Evolutionary conservation across 2,329 filamentous ascomycete species (phyloP).

Genomic region (Pochonia chlamydosporia): DNA sequence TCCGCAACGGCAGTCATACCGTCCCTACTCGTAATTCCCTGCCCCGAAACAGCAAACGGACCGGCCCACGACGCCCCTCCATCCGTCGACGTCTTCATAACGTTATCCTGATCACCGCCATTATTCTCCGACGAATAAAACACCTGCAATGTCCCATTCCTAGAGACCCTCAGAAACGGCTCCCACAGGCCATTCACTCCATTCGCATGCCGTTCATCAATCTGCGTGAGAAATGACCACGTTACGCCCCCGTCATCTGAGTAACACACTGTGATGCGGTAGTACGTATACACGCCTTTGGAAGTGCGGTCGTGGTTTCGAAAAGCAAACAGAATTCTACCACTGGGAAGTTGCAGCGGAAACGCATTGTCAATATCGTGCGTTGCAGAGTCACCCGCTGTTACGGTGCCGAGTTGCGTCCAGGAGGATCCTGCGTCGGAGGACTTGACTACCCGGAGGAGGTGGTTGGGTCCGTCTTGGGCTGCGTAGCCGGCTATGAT

Average conservation of each 20-base stretch:
- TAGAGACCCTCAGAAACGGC: conserved; percentile 34
- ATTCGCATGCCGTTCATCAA: conserved; percentile 17
- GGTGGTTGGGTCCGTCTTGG: conserved; percentile 14
- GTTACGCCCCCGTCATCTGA: conserved; percentile 33
- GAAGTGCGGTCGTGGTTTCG: conserved; percentile 26
- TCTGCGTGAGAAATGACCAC: conserved; percentile 28
- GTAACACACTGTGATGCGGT: conserved; percentile 36
- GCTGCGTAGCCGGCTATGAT: conserved; percentile 24
- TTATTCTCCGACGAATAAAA: conserved; percentile 38
- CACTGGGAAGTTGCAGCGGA: conserved; percentile 26
- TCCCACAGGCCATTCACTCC: conserved; percentile 36
- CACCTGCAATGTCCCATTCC: conserved; percentile 33
- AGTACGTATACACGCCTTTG: conserved; percentile 19
- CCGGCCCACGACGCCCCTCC: conserved; percentile 31
- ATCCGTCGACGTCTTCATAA: conserved; percentile 32
- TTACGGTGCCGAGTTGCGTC: conserved; percentile 18
- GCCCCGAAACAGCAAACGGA: conserved; percentile 28
- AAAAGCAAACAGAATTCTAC: conserved; percentile 30
- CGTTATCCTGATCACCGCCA: conserved; percentile 33
- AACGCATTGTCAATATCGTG: conserved; percentile 28
- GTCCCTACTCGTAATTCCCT: conserved; percentile 27
- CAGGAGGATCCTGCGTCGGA: conserved; percentile 23
- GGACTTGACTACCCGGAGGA: conserved; percentile 19
- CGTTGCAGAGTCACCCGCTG: neutral
- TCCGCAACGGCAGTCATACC: conserved; percentile 39